These are phyloP conservation scores for Colletotrichum chlorophyti DNA, from an alignment of 2,329 filamentous ascomycete genomes.

Conservation along the genomic window DNA sequence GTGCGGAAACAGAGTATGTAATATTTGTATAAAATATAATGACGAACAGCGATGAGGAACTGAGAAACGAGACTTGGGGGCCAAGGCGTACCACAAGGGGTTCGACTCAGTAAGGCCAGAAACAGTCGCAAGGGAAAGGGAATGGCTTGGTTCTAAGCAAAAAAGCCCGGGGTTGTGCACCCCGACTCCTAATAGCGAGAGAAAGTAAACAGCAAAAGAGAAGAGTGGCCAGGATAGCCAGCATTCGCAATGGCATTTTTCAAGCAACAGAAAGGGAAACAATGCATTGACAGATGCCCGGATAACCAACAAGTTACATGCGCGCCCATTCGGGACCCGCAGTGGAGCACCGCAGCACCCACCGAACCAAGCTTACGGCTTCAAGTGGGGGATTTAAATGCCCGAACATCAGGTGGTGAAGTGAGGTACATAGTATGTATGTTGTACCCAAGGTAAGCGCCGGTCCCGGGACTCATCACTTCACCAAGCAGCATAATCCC, in stretches of 20 bases:
- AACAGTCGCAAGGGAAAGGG: too few species aligned
- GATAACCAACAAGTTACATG: conserved; percentile 2
- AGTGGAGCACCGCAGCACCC: neutral
- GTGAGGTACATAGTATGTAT: too few species aligned
- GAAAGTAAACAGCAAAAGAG: conserved; percentile 10
- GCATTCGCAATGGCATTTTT: conserved; percentile 7
- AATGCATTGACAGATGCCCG: conserved; percentile 10
- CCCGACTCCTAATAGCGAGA: too few species aligned
- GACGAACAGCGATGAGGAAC: too few species aligned
- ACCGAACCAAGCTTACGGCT: conserved; percentile 1
- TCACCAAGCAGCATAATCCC: conserved; percentile 1
- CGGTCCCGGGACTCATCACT: neutral
- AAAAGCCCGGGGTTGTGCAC: too few species aligned
- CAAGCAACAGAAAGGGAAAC: neutral
- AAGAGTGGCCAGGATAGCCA: neutral
- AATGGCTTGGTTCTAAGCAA: too few species aligned
- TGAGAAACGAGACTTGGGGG: too few species aligned
- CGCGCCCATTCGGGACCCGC: conserved; percentile 2
- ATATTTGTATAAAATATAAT: too few species aligned
- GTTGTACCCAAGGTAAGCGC: conserved; percentile 22
- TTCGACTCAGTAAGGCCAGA: too few species aligned
- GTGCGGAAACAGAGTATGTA: too few species aligned
- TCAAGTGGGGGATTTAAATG: conserved; percentile 3
- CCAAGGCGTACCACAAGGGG: too few species aligned
- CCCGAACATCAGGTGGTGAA: too few species aligned